These are phyloP conservation scores for Pichia kluyveri DNA, from an alignment of 805 yeast species.

Conservation along the genomic window DNA sequence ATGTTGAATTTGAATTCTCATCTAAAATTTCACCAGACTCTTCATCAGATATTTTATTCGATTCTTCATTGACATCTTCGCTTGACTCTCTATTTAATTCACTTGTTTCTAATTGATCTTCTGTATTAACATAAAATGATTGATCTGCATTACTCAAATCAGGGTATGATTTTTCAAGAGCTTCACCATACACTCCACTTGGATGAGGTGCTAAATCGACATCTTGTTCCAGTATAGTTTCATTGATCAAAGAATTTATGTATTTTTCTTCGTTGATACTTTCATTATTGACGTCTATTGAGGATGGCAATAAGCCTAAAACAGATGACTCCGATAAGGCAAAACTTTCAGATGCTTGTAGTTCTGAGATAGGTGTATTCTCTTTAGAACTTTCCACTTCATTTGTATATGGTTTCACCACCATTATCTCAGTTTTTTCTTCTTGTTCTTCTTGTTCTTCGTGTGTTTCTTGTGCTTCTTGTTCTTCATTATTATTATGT, in stretches of 20 bases:
- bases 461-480: no score
- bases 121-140: constrained; percentile 2
- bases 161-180: neutral
- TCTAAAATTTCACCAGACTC: no score
- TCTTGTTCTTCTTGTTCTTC: no score
- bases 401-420: constrained; percentile 1
- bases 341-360: neutral
- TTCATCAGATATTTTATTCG: neutral
- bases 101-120: neutral
- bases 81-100: neutral
- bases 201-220: neutral
- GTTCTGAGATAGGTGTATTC: neutral
- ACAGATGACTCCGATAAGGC: constrained; percentile 4
- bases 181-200: constrained; percentile 5
- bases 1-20: no score
- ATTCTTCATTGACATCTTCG: neutral
- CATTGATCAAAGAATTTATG: constrained; percentile 1
- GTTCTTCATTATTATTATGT: neutral
- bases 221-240: neutral
- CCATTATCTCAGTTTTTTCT: constrained; percentile 1
- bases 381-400: neutral
- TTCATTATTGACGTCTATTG: neutral
- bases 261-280: neutral
- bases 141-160: constrained; percentile 3
- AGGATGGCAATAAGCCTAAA: neutral